Evolutionary conservation across 345 rosid species (phyloP).

Genomic region (Atalantia buxifolia): DNA sequence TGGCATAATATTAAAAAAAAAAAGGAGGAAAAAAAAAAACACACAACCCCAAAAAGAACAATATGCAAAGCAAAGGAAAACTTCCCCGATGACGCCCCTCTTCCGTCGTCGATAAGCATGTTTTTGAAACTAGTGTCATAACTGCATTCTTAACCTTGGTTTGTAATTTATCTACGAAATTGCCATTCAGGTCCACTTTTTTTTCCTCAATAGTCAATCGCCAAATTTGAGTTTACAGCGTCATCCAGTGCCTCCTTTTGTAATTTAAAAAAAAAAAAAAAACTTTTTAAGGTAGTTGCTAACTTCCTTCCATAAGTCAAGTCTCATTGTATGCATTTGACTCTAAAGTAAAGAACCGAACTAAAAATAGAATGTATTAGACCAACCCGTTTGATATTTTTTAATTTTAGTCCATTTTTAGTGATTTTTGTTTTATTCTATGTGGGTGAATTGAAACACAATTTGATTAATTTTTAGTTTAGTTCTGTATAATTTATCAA

Average conservation of each 20-base stretch:
- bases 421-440: too few relatives aligned
- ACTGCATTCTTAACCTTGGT: conserved; percentile 13
- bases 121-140: neutral
- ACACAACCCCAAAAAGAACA: conserved; percentile 18
- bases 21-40: conserved; percentile 8
- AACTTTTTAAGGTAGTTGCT: too few relatives aligned
- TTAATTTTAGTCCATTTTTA: too few relatives aligned
- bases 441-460: too few relatives aligned
- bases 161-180: conserved; percentile 12
- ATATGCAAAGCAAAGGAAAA: conserved; percentile 31
- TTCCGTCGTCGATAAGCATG: conserved; percentile 15
- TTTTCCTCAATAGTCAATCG: neutral
- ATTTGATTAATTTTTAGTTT: too few relatives aligned
- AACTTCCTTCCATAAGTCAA: too few relatives aligned
- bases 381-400: too few relatives aligned
- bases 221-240: neutral
- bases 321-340: too few relatives aligned
- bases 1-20: conserved; percentile 2
- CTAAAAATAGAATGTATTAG: too few relatives aligned
- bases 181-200: conserved; percentile 13
- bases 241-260: neutral
- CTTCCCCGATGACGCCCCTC: conserved; percentile 6
- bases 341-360: too few relatives aligned
- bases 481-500: too few relatives aligned
- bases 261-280: too few relatives aligned